Percentiles rank a stretch among this genome's conserved stretches.
phyloP scores from a whole-genome alignment of 345 rosid species.

The Cardamine chenopodiifolia region DNA sequence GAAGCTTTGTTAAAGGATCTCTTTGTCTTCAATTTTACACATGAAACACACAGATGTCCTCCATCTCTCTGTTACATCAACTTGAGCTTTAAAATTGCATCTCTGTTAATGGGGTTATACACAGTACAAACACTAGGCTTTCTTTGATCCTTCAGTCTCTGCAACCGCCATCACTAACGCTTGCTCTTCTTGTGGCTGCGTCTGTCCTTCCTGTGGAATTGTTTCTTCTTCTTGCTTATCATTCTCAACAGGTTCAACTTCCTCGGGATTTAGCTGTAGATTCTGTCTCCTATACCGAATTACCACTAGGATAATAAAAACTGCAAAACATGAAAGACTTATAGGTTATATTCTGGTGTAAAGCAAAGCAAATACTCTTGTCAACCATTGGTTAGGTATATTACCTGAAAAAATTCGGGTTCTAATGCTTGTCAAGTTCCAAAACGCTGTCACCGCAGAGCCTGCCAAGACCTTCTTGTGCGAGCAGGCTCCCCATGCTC shows the following conservation, averaged over 20 bases:
- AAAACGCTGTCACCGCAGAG: conserved; percentile 75
- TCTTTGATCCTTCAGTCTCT: conserved; percentile 35
- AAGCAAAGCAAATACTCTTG: conserved; percentile 15
- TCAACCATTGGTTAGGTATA: not conserved
- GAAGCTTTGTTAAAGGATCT: not conserved
- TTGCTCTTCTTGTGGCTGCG: conserved; percentile 34
- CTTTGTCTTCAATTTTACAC: not conserved
- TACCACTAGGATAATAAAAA: conserved; percentile 73
- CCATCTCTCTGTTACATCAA: not conserved
- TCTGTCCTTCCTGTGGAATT: conserved; percentile 8
- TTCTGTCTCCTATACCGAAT: conserved; percentile 65
- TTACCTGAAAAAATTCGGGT: conserved; percentile 77
- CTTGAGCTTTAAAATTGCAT: not conserved
- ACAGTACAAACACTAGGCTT: conserved; percentile 16
- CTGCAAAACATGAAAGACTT: conserved; percentile 51
- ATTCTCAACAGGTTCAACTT: conserved; percentile 34
- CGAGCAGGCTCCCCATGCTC: conserved; percentile 79
- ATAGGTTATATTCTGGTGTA: conserved; percentile 6
- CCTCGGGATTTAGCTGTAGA: conserved; percentile 45
- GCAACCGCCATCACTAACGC: conserved; percentile 32
- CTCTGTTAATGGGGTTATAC: conserved; percentile 1
- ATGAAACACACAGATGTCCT: not conserved
- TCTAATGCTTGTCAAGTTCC: conserved; percentile 79
- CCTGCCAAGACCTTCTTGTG: conserved; percentile 86
- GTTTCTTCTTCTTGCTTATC: conserved; percentile 36